phyloP scores from a whole-genome alignment of 2,329 filamentous ascomycete genomes.

The Berkeleyomyces basicola region DNA sequence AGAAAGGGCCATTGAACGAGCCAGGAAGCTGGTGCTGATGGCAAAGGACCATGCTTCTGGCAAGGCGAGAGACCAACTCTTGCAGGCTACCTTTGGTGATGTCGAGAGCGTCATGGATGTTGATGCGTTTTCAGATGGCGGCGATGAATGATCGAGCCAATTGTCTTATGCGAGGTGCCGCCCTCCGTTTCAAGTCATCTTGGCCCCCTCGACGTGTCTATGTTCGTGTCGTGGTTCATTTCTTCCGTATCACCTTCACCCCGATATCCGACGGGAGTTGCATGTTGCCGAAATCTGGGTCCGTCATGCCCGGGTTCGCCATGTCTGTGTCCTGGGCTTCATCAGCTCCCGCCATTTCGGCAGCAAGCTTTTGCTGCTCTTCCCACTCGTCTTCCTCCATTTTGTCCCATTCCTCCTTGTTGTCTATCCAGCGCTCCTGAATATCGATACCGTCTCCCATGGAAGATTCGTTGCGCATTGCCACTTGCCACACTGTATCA shows the following conservation, averaged over 20 bases:
- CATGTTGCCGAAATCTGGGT: conserved; percentile 36
- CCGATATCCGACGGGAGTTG: conserved; percentile 41
- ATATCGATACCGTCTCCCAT: conserved; percentile 74
- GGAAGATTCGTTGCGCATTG: conserved; percentile 62
- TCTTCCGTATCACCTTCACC: conserved; percentile 55
- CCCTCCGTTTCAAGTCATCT: not conserved
- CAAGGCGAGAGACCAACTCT: not conserved
- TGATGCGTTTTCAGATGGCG: conserved; percentile 21
- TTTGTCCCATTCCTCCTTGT: conserved; percentile 74
- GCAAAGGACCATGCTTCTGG: conserved; percentile 35
- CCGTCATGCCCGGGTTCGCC: conserved; percentile 18
- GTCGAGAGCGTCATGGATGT: conserved; percentile 8
- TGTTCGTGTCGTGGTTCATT: conserved; percentile 25
- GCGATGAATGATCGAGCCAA: conserved; percentile 1
- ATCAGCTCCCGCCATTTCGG: conserved; percentile 17
- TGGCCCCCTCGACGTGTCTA: not conserved
- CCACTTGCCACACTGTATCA: conserved; percentile 92
- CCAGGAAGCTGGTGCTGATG: conserved; percentile 52
- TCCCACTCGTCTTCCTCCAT: conserved; percentile 60
- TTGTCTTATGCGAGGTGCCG: not conserved
- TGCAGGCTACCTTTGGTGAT: conserved; percentile 15
- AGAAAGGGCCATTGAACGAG: conserved; percentile 69
- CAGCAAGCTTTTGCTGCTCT: conserved; percentile 44
- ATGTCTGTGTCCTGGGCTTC: conserved; percentile 17
- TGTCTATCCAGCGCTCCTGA: conserved; percentile 90